Evolutionary conservation across 2,329 filamentous ascomycete species (phyloP).

Genomic region (Talaromyces amestolkiae): DNA sequence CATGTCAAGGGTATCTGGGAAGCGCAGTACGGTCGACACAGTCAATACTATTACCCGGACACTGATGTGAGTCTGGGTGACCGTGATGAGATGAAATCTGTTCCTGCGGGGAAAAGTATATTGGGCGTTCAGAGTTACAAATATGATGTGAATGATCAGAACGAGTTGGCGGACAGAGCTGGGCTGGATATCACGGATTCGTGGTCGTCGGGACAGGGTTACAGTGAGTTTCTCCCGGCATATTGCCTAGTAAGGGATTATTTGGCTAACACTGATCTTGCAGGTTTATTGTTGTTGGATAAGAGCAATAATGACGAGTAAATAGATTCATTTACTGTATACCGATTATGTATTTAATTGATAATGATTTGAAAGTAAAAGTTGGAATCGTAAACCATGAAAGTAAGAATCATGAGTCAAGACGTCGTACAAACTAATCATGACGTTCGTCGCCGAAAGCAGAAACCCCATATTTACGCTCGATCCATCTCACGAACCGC

Average conservation of each 20-base stretch:
- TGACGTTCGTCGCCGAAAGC: neutral
- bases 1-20: constrained; percentile 59
- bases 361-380: neutral
- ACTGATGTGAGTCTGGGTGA: neutral
- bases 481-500: neutral
- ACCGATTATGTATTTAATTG: neutral
- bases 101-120: neutral
- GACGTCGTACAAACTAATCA: neutral
- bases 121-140: neutral
- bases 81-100: neutral
- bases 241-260: neutral
- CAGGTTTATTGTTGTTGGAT: neutral
- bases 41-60: constrained; percentile 20
- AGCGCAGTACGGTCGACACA: constrained; percentile 16
- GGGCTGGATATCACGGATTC: neutral
- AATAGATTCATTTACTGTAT: neutral
- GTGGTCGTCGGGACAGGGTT: neutral
- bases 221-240: neutral
- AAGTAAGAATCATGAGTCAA: neutral
- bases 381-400: neutral
- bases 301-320: neutral
- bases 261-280: neutral
- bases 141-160: neutral
- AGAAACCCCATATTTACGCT: neutral
- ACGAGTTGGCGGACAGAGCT: neutral